Evolutionary conservation across 192 early-diverging fungal species (phyloP).

Genomic region (Umbelopsis ramanniana): DNA sequence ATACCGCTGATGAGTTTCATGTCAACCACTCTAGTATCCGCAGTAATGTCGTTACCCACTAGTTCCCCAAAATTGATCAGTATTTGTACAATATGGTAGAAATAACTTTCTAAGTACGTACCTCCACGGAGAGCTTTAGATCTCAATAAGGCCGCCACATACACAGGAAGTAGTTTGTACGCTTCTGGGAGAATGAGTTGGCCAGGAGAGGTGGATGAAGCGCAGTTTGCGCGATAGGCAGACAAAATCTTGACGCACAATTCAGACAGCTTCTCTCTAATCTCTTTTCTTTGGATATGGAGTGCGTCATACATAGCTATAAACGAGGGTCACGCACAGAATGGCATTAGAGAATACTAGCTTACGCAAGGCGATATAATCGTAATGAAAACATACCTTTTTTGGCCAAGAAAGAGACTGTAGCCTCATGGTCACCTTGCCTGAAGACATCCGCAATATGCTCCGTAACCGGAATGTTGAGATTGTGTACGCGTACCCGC

Average conservation of each 20-base stretch:
- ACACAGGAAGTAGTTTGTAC: conserved; percentile 93
- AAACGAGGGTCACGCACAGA: no score
- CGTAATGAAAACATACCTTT: conserved; percentile 52
- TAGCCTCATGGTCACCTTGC: conserved; percentile 90
- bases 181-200: conserved; percentile 97
- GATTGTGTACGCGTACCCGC: conserved; percentile 91
- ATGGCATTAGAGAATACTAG: no score
- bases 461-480: conserved; percentile 77
- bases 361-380: no score
- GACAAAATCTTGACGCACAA: conserved; percentile 88
- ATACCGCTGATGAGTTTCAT: conserved; percentile 83
- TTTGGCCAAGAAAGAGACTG: conserved; percentile 85
- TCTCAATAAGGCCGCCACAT: conserved; percentile 84
- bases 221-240: conserved; percentile 92
- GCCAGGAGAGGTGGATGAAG: conserved; percentile 87
- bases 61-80: not conserved
- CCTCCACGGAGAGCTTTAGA: conserved; percentile 79
- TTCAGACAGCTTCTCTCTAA: conserved; percentile 87
- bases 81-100: not conserved
- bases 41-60: conserved; percentile 62
- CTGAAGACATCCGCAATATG: conserved; percentile 88
- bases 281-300: conserved; percentile 48
- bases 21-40: conserved; percentile 80
- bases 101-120: conserved; percentile 29
- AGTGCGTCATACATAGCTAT: conserved; percentile 38